Base-by-base conservation (phyloP, 2,329 filamentous ascomycete species). In the Drechslerella coelobrocha region DNA sequence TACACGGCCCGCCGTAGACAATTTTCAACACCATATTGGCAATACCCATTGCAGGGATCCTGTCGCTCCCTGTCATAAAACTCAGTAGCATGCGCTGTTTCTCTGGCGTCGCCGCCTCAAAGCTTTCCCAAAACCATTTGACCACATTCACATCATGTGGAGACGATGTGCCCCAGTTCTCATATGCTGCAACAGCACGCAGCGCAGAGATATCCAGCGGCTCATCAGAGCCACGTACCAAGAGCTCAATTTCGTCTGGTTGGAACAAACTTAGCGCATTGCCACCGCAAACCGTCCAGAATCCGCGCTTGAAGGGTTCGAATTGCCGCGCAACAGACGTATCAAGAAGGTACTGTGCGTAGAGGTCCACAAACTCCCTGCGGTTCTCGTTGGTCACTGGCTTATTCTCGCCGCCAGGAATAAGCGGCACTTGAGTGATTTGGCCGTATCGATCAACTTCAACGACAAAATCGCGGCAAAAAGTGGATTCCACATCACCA, bases 261-360 rank as follows among this genome's bases (percentile, higher is more conserved):
- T 65, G 61, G 78, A 96, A 96, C 1, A 97, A 84, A 0, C 89
- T 91, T 34, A 96, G 82, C 0, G 92, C 92, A 77, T 94, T 96
- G 34, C 92, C 91, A 34, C 89, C 90, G 77, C 91, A 96, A 26
- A 96, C 91, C 0, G 90, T 95, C 78, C 91, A 97, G 79, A 97
- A 97, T 0, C 92, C 92, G 60, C 92, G 86, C 77, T 94, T 94
- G 82, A 97, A 97, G 0, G 92, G 92, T 77, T 96, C 91, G 73
- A 95, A 97, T 76, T 96, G 92, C 41, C 90, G 85, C 39, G 85
- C 81, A 0, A 96, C 89, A 0, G 90, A 85, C 5, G 84, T 87
- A 75, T 96, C 91, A 9, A 97, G 85, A 8, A 93, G 78, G 77
- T 93, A 89, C 39, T 87, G 86, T 8, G 96, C 85, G 77, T 96